Evolutionary conservation across 257 asterid species (phyloP), one percentile per base, ranked within the genome.

Genomic region (Penstemon barbatus): DNA sequence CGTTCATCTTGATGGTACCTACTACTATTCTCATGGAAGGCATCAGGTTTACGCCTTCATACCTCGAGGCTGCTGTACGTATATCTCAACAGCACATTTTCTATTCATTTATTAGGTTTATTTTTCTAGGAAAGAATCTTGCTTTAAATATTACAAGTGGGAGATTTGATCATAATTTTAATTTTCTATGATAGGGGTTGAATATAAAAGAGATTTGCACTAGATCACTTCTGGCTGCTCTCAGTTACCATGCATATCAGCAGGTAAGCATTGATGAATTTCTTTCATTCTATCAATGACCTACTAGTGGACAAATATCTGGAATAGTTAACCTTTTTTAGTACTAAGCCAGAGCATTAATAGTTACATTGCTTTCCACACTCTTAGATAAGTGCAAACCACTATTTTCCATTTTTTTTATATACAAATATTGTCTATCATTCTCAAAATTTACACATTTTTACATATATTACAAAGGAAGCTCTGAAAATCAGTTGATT

Each of bases 241-340:
- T 89, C 55, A 82, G 87, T 85, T 92, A 84, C 87, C 98, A 89
- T 77, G 96, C 98, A 18, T 92, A 92, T 78, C 97, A 92, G 62
- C 98, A 92, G 95, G 97, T 89, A 81, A 8, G 63, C 57, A 8
- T 57, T 63, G 2, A 5, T 13, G 4, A 38, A 11, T 58, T 45
- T 48, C 25, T 60, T 65, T 42, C 36, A 19, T 33, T 51, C 8
- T 54, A 18, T 9, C 48, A 51, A 39, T 41, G 50, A 53, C 51
- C 38, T 25, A 46, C 69, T 52, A 25, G 37, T 74, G 66, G 50
- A 65, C 33, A 52, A 25, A 36, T 33, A 33, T 46, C 18, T 25
- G 18, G 19, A 63, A 63, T 6, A 25, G 6, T 25, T 9, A 38
- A 39, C 60, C 3, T 9, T 50, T 36, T 64, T 9, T 8, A 6